Base-by-base conservation (phyloP, 208 protist species). In the Leishmania guyanensis region DNA sequence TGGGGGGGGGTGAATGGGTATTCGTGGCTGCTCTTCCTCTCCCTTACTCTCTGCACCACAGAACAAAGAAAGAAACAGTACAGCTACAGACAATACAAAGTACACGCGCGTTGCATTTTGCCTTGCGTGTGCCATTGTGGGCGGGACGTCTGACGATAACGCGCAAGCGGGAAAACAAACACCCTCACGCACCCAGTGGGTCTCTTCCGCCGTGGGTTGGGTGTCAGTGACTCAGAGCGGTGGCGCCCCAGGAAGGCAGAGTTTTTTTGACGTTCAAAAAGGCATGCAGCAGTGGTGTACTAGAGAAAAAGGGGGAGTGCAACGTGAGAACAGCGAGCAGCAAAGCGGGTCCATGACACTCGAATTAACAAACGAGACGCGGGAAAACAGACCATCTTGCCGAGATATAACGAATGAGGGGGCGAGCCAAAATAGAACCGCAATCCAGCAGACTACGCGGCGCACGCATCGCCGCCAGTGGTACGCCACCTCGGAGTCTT, bases 401-500 rank as follows among this genome's bases (percentile, higher is more conserved):
- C 9, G 22, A n/a, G 69, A 46, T 12, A 16, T 5, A 51, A 53
- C 2, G 16, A 26, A 51, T 53, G 69, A 29, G 3, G 39, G 10
- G 39, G 22, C 3, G 6, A 73, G 39, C 9, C 26, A 26, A 3
- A n/a, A 51, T 33, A 17, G 17, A 29, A 64, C n/a, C 10, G 1
- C 29, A 33, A 14, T 4, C n/a, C 29, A 16, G 51, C 48, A 76
- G 51, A 58, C 72, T 76, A 56, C n/a, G 51, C 72, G n/a, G 29
- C 22, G 26, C 56, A 76, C 17, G 29, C 8, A 39, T 51, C 54
- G 43, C 71, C 56, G 20, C 69, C 78, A 81, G 77, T 62, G 81
- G 82, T 90, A 72, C 78, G 85, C 94, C 94, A 97, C 82, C 90
- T 93, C 36, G 80, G 82, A 2, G 90, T 89, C 60, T 87, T 85